A percentile compares a stretch with the other conserved stretches of the same genome.
phyloP scores from a whole-genome alignment of 768 basidiomycete species.

The Agaricus sinodeliciosus region DNA sequence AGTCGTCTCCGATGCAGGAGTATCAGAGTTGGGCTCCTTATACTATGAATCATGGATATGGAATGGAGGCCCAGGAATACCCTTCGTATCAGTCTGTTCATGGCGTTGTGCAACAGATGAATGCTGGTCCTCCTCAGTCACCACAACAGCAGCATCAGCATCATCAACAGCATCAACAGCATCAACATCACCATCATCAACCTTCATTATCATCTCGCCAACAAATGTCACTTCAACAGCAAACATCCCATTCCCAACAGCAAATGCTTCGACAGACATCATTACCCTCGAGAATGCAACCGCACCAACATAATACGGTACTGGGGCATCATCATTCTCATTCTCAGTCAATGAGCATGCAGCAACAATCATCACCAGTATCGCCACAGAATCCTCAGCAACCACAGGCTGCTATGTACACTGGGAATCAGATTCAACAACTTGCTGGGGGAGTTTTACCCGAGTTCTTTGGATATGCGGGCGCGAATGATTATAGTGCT shows the following conservation, averaged over 20 bases:
- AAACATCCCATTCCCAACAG: neutral
- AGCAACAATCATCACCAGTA: constrained; percentile 7
- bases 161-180: constrained; percentile 8
- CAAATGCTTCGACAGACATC: neutral
- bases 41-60: constrained; percentile 9
- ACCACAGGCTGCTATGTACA: constrained; percentile 1
- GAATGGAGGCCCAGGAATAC: constrained; percentile 15
- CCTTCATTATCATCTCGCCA: constrained; percentile 6
- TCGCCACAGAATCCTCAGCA: neutral
- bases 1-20: constrained; percentile 5
- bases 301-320: constrained; percentile 15
- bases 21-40: constrained; percentile 24
- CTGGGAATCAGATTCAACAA: constrained; percentile 7
- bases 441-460: constrained; percentile 15
- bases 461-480: constrained; percentile 25
- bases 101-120: constrained; percentile 3
- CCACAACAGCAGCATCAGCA: constrained; percentile 6
- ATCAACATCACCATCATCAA: constrained; percentile 10
- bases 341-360: constrained; percentile 9
- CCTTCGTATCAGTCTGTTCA: constrained; percentile 8
- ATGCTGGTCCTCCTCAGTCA: constrained; percentile 10
- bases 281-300: constrained; percentile 4
- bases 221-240: constrained; percentile 1
- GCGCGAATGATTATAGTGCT: constrained; percentile 14
- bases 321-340: constrained; percentile 18